phyloP scores from a whole-genome alignment of 2,329 filamentous ascomycete genomes.

The Sporothrix schenckii region DNA sequence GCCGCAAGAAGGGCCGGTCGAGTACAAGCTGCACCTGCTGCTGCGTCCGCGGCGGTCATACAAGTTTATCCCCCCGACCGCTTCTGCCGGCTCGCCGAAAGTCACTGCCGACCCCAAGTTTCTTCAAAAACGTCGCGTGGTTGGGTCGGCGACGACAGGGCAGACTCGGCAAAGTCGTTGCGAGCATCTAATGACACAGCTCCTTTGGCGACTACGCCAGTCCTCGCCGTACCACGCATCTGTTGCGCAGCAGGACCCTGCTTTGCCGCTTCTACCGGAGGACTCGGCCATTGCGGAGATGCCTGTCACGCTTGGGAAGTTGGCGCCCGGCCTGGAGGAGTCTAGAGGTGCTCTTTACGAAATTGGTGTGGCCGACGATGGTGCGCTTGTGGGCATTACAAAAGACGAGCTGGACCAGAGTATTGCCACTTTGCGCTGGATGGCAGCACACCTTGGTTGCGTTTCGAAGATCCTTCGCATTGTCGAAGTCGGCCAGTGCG shows the following conservation, averaged over 20 bases:
- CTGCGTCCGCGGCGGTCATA: slow-evolving; percentile 77
- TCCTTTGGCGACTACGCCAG: slow-evolving; percentile 93
- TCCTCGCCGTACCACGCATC: slow-evolving; percentile 89
- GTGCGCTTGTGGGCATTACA: slow-evolving; percentile 82
- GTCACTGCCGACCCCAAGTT: slow-evolving; percentile 39
- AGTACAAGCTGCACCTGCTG: slow-evolving; percentile 94
- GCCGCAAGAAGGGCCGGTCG: slow-evolving; percentile 89
- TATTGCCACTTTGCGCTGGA: slow-evolving; percentile 77
- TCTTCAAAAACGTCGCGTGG: slow-evolving; percentile 37
- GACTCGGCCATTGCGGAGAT: slow-evolving; percentile 53
- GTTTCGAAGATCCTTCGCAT: slow-evolving; percentile 78
- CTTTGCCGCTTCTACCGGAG: slow-evolving; percentile 71
- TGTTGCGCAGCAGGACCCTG: slow-evolving; percentile 68
- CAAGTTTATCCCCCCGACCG: slow-evolving; percentile 60
- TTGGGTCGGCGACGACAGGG: slow-evolving; percentile 41
- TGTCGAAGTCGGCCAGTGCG: slow-evolving; percentile 82
- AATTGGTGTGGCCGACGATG: slow-evolving; percentile 94
- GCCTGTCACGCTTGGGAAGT: slow-evolving; percentile 56
- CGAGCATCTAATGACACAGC: slow-evolving; percentile 89
- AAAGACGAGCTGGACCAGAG: slow-evolving; percentile 93
- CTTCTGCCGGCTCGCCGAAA: slow-evolving; percentile 41
- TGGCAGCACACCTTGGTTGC: slow-evolving; percentile 92
- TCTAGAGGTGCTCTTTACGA: slow-evolving; percentile 93
- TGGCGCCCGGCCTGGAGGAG: slow-evolving; percentile 82
- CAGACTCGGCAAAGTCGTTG: slow-evolving; percentile 81